Percentiles rank a stretch among this genome's conserved stretches.
Conservation (phyloP, 2,329 filamentous ascomycete genomes). For the Fusarium pseudonygamai region DNA sequence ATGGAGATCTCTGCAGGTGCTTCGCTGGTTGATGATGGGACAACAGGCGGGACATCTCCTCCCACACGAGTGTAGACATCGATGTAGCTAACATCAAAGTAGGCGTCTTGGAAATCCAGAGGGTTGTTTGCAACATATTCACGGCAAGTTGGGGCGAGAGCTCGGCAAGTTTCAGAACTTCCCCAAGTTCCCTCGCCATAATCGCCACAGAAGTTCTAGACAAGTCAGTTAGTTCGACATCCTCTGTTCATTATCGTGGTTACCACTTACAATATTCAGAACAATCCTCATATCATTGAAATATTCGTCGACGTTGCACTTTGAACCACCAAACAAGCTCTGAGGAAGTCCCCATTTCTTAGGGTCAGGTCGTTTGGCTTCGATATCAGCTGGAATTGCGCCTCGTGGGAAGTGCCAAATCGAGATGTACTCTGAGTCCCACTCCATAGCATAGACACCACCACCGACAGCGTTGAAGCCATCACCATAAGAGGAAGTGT, state of each 20-base stretch:
- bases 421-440: constrained; percentile 73
- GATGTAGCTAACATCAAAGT: constrained; percentile 66
- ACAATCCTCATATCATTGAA: constrained; percentile 78
- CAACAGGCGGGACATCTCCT: constrained; percentile 3
- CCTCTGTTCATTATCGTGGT: not conserved
- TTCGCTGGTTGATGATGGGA: not conserved
- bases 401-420: constrained; percentile 81
- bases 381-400: constrained; percentile 72
- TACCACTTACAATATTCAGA: constrained; percentile 67
- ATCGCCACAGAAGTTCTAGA: constrained; percentile 76
- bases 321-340: constrained; percentile 71
- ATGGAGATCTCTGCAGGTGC: not conserved
- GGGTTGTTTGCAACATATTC: constrained; percentile 60
- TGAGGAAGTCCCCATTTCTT: constrained; percentile 73
- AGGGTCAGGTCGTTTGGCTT: constrained; percentile 67
- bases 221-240: not conserved
- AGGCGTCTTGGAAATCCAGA: constrained; percentile 51
- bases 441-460: constrained; percentile 77
- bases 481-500: constrained; percentile 65
- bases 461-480: constrained; percentile 73
- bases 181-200: constrained; percentile 68
- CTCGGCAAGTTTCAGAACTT: constrained; percentile 49
- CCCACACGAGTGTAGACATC: constrained; percentile 53
- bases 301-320: constrained; percentile 71
- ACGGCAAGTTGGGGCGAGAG: constrained; percentile 55